Evolutionary conservation across 2,329 filamentous ascomycete species (phyloP).

Genomic region (Fusarium nanum): DNA sequence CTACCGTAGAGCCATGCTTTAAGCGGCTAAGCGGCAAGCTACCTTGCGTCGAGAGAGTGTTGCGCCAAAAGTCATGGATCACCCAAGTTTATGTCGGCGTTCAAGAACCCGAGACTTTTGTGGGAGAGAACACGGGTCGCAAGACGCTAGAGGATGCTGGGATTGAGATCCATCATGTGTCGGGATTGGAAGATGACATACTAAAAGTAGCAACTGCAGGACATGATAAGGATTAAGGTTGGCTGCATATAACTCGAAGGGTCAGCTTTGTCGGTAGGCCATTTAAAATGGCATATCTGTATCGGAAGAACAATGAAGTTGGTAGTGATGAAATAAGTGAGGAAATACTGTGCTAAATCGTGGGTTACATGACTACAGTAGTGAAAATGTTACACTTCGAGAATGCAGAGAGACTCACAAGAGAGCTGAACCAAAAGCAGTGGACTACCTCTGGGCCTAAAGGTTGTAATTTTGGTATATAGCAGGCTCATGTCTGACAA

Average conservation of each 20-base stretch:
- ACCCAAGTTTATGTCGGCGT: conserved; percentile 88
- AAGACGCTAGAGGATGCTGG: conserved; percentile 76
- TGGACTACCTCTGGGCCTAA: too few relatives aligned
- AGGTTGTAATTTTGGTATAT: too few relatives aligned
- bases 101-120: conserved; percentile 89
- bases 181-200: conserved; percentile 84
- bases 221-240: conserved; percentile 59
- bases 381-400: background rate
- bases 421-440: background rate
- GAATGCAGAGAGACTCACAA: background rate
- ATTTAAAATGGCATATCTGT: background rate
- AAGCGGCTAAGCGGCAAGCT: conserved; percentile 78
- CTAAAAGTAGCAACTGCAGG: conserved; percentile 85
- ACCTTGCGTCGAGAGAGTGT: conserved; percentile 82
- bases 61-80: conserved; percentile 71
- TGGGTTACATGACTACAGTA: background rate
- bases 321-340: background rate
- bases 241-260: too few relatives aligned
- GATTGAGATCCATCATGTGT: conserved; percentile 77
- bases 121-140: conserved; percentile 82
- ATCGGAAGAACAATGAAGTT: background rate
- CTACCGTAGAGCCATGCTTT: conserved; percentile 90
- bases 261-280: background rate
- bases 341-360: background rate
- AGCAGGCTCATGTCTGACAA: too few relatives aligned